Evolutionary conservation across 2,329 filamentous ascomycete species (phyloP).

Genomic region (Cytospora piceicola): DNA sequence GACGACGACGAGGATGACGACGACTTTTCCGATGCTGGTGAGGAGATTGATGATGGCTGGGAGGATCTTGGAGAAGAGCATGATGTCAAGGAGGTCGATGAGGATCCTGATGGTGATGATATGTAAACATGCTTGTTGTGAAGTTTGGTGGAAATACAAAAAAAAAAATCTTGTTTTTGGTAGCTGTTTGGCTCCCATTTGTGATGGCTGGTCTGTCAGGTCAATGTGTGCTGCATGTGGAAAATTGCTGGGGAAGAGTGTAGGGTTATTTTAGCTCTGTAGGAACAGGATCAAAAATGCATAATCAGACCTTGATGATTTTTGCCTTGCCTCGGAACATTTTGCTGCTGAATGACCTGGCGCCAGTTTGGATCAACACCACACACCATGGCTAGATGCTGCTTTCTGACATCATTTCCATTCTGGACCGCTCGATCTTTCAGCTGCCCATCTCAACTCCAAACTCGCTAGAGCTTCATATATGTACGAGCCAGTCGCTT

Average conservation of each 20-base stretch:
- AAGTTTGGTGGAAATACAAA: not conserved
- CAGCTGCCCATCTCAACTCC: too few species aligned
- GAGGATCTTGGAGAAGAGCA: not conserved
- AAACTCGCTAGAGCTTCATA: too few species aligned
- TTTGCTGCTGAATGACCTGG: too few species aligned
- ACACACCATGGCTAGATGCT: too few species aligned
- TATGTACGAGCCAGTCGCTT: too few species aligned
- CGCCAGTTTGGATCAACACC: too few species aligned
- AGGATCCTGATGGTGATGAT: not conserved
- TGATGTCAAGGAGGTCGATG: not conserved
- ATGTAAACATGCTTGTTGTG: not conserved
- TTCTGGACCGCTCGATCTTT: too few species aligned
- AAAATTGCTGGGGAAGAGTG: not conserved
- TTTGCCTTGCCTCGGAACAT: not conserved
- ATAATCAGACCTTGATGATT: too few species aligned
- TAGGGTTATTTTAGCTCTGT: not conserved
- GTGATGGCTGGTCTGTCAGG: not conserved
- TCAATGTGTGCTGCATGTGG: not conserved
- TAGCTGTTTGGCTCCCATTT: not conserved
- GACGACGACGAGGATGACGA: conserved; percentile 6
- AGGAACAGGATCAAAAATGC: not conserved
- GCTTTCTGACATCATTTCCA: too few species aligned
- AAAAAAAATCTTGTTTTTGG: too few species aligned
- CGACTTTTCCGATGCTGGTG: not conserved
- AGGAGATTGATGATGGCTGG: not conserved